Percentiles rank a stretch among this genome's conserved stretches.
Evolutionary conservation across 495 filamentous ascomycete genomes (phyloP).

Genomic region (Pyrenopolyporus hunteri): DNA sequence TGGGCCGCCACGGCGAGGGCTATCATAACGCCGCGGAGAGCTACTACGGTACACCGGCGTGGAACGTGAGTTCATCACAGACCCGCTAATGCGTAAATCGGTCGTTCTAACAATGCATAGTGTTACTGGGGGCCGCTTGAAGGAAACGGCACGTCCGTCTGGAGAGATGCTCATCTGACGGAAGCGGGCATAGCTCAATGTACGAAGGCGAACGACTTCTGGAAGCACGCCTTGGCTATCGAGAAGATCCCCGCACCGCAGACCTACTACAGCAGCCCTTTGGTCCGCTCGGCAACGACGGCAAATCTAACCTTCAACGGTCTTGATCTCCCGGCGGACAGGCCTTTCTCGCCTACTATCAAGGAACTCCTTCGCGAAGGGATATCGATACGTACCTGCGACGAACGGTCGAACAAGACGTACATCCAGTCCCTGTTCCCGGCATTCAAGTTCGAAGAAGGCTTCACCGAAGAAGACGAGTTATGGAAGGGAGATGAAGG

Average conservation of each 20-base stretch:
- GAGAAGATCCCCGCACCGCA: constrained; percentile 68
- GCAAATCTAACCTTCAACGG: no score
- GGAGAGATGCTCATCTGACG: constrained; percentile 74
- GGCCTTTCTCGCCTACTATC: constrained; percentile 65
- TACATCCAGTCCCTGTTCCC: constrained; percentile 65
- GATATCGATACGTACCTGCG: constrained; percentile 78
- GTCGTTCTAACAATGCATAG: constrained; percentile 42
- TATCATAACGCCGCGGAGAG: no score
- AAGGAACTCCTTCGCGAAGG: constrained; percentile 75
- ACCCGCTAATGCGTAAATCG: no score
- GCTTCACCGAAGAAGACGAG: constrained; percentile 66
- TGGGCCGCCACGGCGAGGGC: no score
- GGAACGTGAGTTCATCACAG: no score
- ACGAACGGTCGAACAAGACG: constrained; percentile 63
- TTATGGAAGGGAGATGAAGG: constrained; percentile 64
- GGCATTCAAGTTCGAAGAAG: constrained; percentile 63
- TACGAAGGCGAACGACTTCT: constrained; percentile 67
- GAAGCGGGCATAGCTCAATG: constrained; percentile 66
- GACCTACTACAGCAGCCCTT: no score
- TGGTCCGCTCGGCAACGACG: no score
- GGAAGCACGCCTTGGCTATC: constrained; percentile 59
- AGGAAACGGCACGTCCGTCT: constrained; percentile 69
- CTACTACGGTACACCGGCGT: no score
- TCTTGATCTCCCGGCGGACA: constrained; percentile 56
- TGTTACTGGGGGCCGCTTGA: constrained; percentile 75